Evolutionary conservation across 2,329 filamentous ascomycete genomes (phyloP), one percentile per base, ranked within the genome.

Genomic region (Periconia sp.): DNA sequence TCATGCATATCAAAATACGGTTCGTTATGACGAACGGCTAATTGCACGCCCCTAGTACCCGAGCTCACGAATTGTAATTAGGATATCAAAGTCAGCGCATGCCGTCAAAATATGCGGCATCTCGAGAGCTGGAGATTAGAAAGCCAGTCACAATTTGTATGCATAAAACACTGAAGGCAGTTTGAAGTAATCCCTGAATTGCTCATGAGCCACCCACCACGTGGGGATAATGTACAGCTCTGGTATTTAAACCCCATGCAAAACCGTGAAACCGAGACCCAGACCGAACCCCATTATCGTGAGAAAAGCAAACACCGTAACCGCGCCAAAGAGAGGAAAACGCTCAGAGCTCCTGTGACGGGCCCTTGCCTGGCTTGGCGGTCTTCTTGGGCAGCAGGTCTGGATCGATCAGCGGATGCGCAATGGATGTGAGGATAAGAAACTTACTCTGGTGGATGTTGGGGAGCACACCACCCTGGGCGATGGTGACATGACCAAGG

Each of bases 301-400:
- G 78, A n/a, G n/a, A 71, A 74, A 73, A 62, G 61, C 66, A 79
- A 76, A 79, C 78, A 84, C 76, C 73, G 68, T n/a, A 72, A 58
- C 69, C 71, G 66, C 71, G 68, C 72, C 70, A 78, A 56, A 63
- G 61, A 65, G 63, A 61, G 56, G 57, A 63, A 56, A 44, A 51
- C 61, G 63, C 79, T 83, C 90, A 97, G 80, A 97, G 83, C 82
- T 96, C 92, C 80, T 96, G 91, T 80, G 90, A 95, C 66, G 85
- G 81, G 73, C 85, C 87, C 86, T 96, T 96, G 78, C 88, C 89
- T 73, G 82, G 81, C 88, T 97, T 96, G 74, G 86, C 83, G 45
- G 94, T 96, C 89, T 97, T 97, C 91, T 99, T 97, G 72, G 94
- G 94, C 59, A 99, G 86, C 55, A 99, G 88, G 81, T 99, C 92